Evolutionary conservation across 805 yeast genomes (phyloP), one percentile per base, ranked within the genome.

Genomic region (Yamadazyma laniorum): DNA sequence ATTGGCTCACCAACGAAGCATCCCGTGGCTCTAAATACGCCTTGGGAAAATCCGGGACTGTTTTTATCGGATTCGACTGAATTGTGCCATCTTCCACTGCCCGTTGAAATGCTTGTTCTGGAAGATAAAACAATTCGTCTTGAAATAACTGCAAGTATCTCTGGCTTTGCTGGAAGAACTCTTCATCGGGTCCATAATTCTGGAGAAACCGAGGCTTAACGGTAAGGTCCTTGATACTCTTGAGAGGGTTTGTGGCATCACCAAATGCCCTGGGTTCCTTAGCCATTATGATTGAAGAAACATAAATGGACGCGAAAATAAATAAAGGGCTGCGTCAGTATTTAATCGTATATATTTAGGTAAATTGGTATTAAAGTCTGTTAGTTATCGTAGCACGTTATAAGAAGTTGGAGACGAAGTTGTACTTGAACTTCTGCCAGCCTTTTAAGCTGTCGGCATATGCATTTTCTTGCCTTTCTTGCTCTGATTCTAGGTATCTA

Each of bases 141-240:
- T 76, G 78, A 78, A 83, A 81, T 3, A 58, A 59, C 13, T 62
- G 65, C 41, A 82, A 73, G 25, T 70, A 63, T 17, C 66, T 56
- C 3, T 75, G 57, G 3, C 76, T 56, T 13, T 57, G 55, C 8
- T 72, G 55, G 29, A 76, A 63, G 35, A 67, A 67, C 1, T 54
- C 55, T 25, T 65, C 67, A 46, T 77, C 71, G 18, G 59, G 51
- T 0, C 90, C 90, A 52, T 70, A 80, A 34, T 55, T 55, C 43
- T 55, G 59, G 19, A 55, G 53, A 42, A 66, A 63, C 37, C 72
- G 47, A 2, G 61, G 49, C 35, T 57, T 60, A 41, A 57, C 52
- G 1, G 64, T 43, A 18, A 53, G 35, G 40, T 61, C 67, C 21
- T 43, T 46, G 3, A 36, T 8, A 2, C 36, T 7, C 15, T 31